phyloP scores from a whole-genome alignment of 768 basidiomycete species.

The Suillus sp. region DNA sequence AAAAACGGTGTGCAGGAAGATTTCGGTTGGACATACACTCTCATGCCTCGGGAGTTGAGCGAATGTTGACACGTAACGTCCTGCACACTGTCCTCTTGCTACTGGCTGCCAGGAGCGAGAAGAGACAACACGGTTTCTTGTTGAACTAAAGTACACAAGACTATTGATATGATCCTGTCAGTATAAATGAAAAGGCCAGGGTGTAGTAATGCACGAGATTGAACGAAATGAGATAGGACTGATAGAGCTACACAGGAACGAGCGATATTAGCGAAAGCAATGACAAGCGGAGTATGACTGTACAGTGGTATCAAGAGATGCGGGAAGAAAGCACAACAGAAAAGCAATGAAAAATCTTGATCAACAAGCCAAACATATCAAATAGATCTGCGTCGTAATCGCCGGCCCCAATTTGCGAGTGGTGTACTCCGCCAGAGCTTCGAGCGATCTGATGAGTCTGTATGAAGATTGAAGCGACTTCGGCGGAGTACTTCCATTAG shows the following conservation, averaged over 20 bases:
- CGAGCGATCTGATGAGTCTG: slow-evolving; percentile 49
- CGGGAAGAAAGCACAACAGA: slow-evolving; percentile 8
- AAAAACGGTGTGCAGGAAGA: not conserved
- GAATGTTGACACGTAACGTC: not conserved
- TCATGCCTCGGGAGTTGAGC: not conserved
- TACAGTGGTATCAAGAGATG: slow-evolving; percentile 2
- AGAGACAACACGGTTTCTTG: not conserved
- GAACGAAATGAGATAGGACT: slow-evolving; percentile 4
- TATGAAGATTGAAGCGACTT: slow-evolving; percentile 54
- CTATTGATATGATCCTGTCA: not conserved
- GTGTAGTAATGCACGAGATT: slow-evolving; percentile 2
- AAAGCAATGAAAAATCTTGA: slow-evolving; percentile 1
- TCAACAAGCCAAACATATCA: not conserved
- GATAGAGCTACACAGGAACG: slow-evolving; percentile 12
- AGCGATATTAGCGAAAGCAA: slow-evolving; percentile 9
- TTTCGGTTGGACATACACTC: not conserved
- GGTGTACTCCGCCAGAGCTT: slow-evolving; percentile 45
- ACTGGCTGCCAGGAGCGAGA: not conserved
- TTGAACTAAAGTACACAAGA: not conserved
- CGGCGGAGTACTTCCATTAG: slow-evolving; percentile 67
- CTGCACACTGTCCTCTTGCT: too few relatives aligned
- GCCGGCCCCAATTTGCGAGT: slow-evolving; percentile 31
- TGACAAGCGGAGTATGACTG: not conserved
- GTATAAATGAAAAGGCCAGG: slow-evolving; percentile 3
- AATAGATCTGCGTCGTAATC: slow-evolving; percentile 35